Conservation (phyloP, 2,329 filamentous ascomycete genomes). For the Arthrobotrys sphaeroides region DNA sequence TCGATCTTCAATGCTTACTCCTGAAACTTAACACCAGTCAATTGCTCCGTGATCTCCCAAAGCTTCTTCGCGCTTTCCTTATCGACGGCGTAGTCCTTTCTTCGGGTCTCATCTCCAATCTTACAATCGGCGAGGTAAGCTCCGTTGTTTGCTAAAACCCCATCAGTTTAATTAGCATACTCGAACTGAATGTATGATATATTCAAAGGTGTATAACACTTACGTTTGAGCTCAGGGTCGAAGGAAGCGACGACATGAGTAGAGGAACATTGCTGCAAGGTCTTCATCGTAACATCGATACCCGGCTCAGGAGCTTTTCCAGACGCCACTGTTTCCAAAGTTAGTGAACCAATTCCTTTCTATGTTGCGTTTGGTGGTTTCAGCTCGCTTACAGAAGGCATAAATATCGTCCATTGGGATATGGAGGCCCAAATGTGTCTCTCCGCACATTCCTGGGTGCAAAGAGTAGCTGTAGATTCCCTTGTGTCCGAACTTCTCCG, state of each 20-base stretch:
- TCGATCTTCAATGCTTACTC: neutral
- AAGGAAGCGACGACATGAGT: slow-evolving; percentile 63
- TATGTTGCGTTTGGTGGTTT: neutral
- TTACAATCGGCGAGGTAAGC: slow-evolving; percentile 34
- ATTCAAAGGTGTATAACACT: neutral
- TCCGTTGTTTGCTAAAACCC: slow-evolving; percentile 45
- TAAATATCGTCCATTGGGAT: slow-evolving; percentile 16
- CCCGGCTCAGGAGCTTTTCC: slow-evolving; percentile 23
- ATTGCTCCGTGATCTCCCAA: slow-evolving; percentile 64
- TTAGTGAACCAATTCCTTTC: neutral
- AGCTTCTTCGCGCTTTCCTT: slow-evolving; percentile 62
- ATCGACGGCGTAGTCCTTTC: slow-evolving; percentile 58
- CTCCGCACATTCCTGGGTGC: slow-evolving; percentile 61
- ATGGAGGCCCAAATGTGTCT: slow-evolving; percentile 23
- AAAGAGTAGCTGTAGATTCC: slow-evolving; percentile 62
- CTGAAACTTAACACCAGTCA: slow-evolving; percentile 62
- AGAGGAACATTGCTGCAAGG: slow-evolving; percentile 58
- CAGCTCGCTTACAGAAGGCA: slow-evolving; percentile 17
- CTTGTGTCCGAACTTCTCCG: slow-evolving; percentile 59
- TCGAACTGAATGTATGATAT: neutral
- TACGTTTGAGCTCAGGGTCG: slow-evolving; percentile 60
- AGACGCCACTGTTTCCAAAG: neutral
- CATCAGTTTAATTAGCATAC: neutral
- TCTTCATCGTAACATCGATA: slow-evolving; percentile 1
- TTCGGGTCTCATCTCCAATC: neutral